Base-by-base conservation (phyloP, 2,329 filamentous ascomycete species). In the Penicillium sp. region DNA sequence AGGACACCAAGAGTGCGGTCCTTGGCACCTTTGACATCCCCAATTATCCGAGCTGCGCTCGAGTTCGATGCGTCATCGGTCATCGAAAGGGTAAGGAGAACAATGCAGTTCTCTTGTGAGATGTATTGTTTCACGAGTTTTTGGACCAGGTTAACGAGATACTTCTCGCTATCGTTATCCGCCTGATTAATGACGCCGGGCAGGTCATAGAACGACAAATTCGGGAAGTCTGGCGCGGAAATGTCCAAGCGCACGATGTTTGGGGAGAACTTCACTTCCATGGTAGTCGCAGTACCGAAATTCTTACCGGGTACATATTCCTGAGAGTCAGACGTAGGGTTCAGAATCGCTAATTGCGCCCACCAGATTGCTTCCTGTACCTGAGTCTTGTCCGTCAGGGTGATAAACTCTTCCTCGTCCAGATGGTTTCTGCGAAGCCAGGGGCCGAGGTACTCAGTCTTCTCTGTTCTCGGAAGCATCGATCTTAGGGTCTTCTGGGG, bases 171-270 rank as follows among this genome's bases (percentile, higher is more conserved):
- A 8, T 83, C 83, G 8, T 86, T 80, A 2, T 86, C 84, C 0
- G 88, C 83, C 8, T 88, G 88, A 21, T 87, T 85, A 60, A 96
- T 93, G 0, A 96, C 86, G 0, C 92, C 92, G 0, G 92, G 92
- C 0, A 96, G 80, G 59, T 96, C 92, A 59, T 91, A 93, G 65
- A 96, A 96, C 0, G 88, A 91, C 0, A 96, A 71, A 6, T 91
- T 86, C 0, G 91, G 88, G 0, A 93, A 81, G 0, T 80, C 81
- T 0, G 89, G 89, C 0, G 88, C 89, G 0, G 85, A 85, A 26
- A 96, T 92, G 52, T 92, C 85, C 0, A 96, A 78, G 0, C 87
- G 83, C 0, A 96, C 87, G 0, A 92, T 82, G 62, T 96, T 96
- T 0, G 92, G 92, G 0, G 89, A 92, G 63, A 96, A 96, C 9